A percentile compares a stretch with the other conserved stretches of the same genome.
Conservation (phyloP, 31 red algal genomes). For the Bonnemaisonia californica region DNA sequence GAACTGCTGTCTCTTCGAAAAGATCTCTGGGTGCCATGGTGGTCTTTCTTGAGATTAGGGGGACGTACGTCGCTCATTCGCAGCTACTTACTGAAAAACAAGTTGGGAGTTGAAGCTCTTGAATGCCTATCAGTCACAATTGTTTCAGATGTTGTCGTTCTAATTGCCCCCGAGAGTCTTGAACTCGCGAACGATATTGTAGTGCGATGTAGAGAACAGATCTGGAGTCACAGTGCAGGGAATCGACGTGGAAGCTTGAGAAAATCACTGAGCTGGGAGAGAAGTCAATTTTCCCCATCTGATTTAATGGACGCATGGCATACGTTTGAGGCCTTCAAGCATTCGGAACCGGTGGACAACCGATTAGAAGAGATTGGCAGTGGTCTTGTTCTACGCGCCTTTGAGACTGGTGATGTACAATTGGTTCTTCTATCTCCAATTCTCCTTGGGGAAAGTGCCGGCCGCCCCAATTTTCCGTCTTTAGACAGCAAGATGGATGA, state of each 20-base stretch:
- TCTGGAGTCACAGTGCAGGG: neutral
- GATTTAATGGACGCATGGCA: conserved; percentile 5
- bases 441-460: neutral
- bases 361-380: neutral
- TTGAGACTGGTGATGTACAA: neutral
- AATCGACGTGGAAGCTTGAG: neutral
- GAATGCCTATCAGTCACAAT: conserved; percentile 41
- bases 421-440: conserved; percentile 5
- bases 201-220: conserved; percentile 29
- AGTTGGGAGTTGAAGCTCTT: neutral
- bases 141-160: conserved; percentile 1
- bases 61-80: conserved; percentile 3
- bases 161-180: conserved; percentile 42
- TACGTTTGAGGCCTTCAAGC: conserved; percentile 4
- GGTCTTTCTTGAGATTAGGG: conserved; percentile 33
- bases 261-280: neutral
- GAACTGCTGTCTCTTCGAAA: neutral
- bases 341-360: neutral
- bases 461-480: neutral
- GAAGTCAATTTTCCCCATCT: neutral
- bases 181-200: conserved; percentile 63
- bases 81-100: neutral
- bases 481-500: conserved; percentile 1
- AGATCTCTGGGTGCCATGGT: conserved; percentile 38
- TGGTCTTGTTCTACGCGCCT: neutral